Conservation (phyloP, 495 filamentous ascomycete species). For the Corynascus novoguineensis region DNA sequence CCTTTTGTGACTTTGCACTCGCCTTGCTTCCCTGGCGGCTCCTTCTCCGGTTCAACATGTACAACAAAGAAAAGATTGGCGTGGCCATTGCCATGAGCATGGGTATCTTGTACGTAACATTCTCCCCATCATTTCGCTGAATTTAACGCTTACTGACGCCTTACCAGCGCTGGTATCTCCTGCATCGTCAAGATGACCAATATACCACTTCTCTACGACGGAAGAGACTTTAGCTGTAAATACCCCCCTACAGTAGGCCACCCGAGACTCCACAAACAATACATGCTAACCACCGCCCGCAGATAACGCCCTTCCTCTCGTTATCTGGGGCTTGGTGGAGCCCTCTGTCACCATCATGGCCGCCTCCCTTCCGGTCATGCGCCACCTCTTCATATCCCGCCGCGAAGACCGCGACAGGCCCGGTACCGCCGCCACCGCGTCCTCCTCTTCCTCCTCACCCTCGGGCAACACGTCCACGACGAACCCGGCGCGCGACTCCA, state of each 20-base stretch:
- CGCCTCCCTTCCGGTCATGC: conserved; percentile 29
- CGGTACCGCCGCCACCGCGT: background rate
- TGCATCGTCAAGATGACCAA: conserved; percentile 26
- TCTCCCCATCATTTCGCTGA: background rate
- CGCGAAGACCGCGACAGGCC: background rate
- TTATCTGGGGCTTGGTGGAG: conserved; percentile 29
- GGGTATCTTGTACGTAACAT: conserved; percentile 24
- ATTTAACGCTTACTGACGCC: background rate
- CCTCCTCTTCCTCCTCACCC: background rate
- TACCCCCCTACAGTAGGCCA: background rate
- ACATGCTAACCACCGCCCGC: background rate
- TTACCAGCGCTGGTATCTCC: conserved; percentile 22
- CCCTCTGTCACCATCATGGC: conserved; percentile 29
- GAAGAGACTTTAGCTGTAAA: conserved; percentile 26
- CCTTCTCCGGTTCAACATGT: conserved; percentile 25
- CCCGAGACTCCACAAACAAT: background rate
- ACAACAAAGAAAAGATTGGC: conserved; percentile 29
- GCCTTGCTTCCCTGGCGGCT: conserved; percentile 26
- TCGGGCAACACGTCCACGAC: background rate
- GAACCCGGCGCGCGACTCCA: background rate
- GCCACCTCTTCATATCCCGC: conserved; percentile 16
- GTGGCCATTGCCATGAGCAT: conserved; percentile 29
- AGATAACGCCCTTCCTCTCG: conserved; percentile 22
- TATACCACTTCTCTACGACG: conserved; percentile 14
- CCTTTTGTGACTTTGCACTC: conserved; percentile 24